phyloP scores from a whole-genome alignment of 495 filamentous ascomycete species.

The Xylaria castorea region DNA sequence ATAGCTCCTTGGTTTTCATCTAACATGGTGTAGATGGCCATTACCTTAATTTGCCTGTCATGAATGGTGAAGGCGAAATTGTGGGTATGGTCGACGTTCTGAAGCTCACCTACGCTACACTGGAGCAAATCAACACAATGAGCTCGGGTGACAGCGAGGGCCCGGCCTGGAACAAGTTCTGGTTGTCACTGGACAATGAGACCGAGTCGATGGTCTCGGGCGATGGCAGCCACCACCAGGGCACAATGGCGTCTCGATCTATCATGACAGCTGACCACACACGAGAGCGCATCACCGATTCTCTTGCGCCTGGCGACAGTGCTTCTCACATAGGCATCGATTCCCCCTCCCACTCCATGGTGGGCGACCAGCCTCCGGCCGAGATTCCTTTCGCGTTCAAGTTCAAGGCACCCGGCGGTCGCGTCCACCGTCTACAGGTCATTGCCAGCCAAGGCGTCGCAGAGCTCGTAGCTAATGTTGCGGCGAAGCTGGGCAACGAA shows the following conservation, averaged over 20 bases:
- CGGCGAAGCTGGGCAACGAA: conserved; percentile 87
- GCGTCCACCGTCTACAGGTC: conserved; percentile 91
- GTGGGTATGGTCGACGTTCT: conserved; percentile 99
- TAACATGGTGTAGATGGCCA: conserved; percentile 75
- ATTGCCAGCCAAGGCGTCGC: conserved; percentile 78
- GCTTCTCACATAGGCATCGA: conserved; percentile 90
- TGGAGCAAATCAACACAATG: conserved; percentile 85
- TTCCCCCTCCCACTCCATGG: conserved; percentile 68
- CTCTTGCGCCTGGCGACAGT: conserved; percentile 89
- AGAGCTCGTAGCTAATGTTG: conserved; percentile 79
- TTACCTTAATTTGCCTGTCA: conserved; percentile 96
- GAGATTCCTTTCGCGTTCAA: conserved; percentile 94
- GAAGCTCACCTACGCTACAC: conserved; percentile 95
- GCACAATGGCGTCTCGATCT: conserved; percentile 64
- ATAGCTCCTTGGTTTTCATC: conserved; percentile 4
- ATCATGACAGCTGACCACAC: conserved; percentile 78
- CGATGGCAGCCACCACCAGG: conserved; percentile 70
- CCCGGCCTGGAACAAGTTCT: conserved; percentile 99
- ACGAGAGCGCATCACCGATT: conserved; percentile 69
- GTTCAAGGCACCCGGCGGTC: conserved; percentile 97
- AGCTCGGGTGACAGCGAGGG: conserved; percentile 80
- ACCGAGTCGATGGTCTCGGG: conserved; percentile 97
- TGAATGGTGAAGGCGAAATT: conserved; percentile 97
- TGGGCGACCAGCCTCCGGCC: conserved; percentile 62
- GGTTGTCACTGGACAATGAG: conserved; percentile 95